Percentiles rank a stretch among this genome's conserved stretches.
Conservation (phyloP, 768 basidiomycete species). For the Suillus clintonianus region DNA sequence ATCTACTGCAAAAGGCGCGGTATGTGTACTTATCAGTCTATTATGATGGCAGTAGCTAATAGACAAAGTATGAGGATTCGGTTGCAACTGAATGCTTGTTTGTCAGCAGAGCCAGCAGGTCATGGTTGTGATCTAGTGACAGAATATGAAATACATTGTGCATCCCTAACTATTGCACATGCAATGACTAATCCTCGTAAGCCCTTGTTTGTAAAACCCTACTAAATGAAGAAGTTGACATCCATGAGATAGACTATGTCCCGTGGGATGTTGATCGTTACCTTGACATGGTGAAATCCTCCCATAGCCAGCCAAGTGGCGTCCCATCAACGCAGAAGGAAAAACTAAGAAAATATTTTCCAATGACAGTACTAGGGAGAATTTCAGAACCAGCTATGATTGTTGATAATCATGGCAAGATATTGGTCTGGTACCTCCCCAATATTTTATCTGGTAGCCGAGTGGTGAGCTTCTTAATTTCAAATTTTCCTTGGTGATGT, state of each 20-base stretch:
- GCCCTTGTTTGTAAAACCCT: neutral
- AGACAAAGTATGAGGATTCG: neutral
- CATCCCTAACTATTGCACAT: neutral
- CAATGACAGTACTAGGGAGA: neutral
- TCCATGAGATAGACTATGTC: neutral
- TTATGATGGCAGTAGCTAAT: neutral
- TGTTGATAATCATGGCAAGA: constrained; percentile 1
- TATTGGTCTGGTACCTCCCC: neutral
- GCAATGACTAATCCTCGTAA: neutral
- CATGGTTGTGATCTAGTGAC: neutral
- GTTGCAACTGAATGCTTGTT: neutral
- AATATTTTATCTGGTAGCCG: neutral
- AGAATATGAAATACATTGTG: neutral
- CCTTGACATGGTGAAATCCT: neutral
- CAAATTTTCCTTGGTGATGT: neutral
- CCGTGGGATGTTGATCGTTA: neutral
- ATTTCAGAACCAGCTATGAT: neutral
- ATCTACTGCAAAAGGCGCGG: neutral
- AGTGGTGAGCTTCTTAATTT: neutral
- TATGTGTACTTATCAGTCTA: neutral
- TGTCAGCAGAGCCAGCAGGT: neutral
- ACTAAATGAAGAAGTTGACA: neutral
- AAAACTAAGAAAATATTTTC: neutral
- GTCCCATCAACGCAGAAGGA: neutral
- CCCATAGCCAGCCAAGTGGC: neutral